phyloP scores from a whole-genome alignment of 139 green algal genomes.

The Tetratostichococcus sp. region DNA sequence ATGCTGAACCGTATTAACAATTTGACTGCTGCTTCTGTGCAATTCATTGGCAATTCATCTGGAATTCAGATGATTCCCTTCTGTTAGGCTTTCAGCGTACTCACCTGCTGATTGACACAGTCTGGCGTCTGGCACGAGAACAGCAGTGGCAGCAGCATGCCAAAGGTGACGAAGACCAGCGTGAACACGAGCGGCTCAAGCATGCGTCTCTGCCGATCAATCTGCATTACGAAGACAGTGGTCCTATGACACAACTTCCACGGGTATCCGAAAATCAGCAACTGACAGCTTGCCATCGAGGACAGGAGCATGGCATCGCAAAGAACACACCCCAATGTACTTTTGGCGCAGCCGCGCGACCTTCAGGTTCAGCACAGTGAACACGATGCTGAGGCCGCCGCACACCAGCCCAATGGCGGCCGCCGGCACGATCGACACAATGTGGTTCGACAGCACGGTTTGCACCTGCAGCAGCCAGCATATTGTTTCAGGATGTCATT shows the following conservation, averaged over 20 bases:
- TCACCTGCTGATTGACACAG: constrained; percentile 44
- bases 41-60: too few species aligned
- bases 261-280: too few species aligned
- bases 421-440: constrained; percentile 68
- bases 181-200: constrained; percentile 71
- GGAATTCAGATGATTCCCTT: too few species aligned
- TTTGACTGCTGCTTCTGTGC: too few species aligned
- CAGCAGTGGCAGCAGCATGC: constrained; percentile 76
- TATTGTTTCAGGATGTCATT: background rate
- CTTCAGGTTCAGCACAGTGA: constrained; percentile 77
- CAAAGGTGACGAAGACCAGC: constrained; percentile 68
- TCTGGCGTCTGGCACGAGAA: constrained; percentile 72
- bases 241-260: background rate
- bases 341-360: constrained; percentile 18
- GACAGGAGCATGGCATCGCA: too few species aligned
- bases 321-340: background rate
- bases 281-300: too few species aligned
- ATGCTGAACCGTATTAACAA: too few species aligned
- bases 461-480: constrained; percentile 29
- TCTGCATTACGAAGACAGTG: background rate
- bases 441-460: constrained; percentile 57
- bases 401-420: constrained; percentile 62
- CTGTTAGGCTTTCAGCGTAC: too few species aligned
- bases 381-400: constrained; percentile 63
- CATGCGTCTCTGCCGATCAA: constrained; percentile 35